Base-by-base conservation (phyloP, 2,329 filamentous ascomycete genomes). In the Rhinocladiella similis region DNA sequence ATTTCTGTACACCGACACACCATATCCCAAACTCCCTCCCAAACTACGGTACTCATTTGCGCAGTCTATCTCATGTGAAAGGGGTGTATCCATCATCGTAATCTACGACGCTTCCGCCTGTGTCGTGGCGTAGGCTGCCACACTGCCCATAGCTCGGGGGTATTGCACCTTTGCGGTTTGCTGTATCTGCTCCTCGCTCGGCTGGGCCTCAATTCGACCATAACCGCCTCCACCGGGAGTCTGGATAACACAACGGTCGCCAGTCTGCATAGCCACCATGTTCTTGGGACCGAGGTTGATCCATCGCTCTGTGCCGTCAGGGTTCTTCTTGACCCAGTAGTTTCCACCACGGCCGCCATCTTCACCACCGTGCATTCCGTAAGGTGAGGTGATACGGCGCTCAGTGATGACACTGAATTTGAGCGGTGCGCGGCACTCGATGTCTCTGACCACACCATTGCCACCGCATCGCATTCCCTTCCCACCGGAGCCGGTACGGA, bases 351-450 rank as follows among this genome's bases (percentile, higher is more conserved):
- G 53, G n/a, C 51, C 61, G 3, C 65, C 67, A 3, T 64, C 65
- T 6, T 54, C 35, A 57, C 68, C 63, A 0, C 67, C 67, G 42
- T 69, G 68, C 1, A 67, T 67, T 2, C 57, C 41, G 38, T 60
- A 53, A 10, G 29, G 29, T 12, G 29, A 33, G 29, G 29, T 33
- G 0, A 58, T 61, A 3, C 67, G 53, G 18, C 67, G 54, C 25
- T 69, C 67, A 5, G 54, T 63, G 1, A 69, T 46, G 13, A 68
- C 62, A 5, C 59, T 59, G 47, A 89, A 88, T 70, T 91, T 86
- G 3, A 94, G 82, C 0, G 88, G 87, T 42, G 89, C 85, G 2
- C 89, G 80, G 70, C 92, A 92, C 72, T 94, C 90, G 57, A 94
- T 91, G 57, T 94, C 90, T 0, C 90, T 74, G 0, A 91, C 76